These are phyloP conservation scores for Sicyos baderoa DNA, from an alignment of 306 rosid species.

Conservation along the genomic window DNA sequence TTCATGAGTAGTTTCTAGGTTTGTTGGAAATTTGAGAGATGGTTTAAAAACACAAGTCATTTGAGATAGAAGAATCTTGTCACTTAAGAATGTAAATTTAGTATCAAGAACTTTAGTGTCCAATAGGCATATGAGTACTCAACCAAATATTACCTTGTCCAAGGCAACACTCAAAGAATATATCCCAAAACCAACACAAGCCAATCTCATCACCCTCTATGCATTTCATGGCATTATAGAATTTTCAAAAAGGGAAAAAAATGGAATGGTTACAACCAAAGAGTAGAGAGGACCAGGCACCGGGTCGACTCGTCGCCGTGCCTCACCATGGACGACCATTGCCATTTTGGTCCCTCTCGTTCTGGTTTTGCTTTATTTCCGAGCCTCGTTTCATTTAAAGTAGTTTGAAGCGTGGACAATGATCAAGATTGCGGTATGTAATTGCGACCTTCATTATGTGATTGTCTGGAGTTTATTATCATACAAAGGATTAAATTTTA, in stretches of 20 bases:
- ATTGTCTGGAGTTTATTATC: too few species aligned
- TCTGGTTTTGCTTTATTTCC: conserved; percentile 35
- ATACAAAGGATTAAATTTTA: too few species aligned
- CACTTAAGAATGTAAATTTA: neutral
- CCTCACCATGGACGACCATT: conserved; percentile 50
- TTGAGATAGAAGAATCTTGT: neutral
- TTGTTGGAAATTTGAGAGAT: neutral
- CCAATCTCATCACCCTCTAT: conserved; percentile 21
- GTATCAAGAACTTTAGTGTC: conserved; percentile 29
- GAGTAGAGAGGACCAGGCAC: conserved; percentile 35
- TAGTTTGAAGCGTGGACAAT: conserved; percentile 33
- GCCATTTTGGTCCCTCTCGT: conserved; percentile 32
- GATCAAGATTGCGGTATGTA: conserved; percentile 14
- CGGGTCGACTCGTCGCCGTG: conserved; percentile 16
- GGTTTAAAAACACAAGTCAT: neutral
- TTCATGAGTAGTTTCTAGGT: neutral
- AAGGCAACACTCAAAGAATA: conserved; percentile 70
- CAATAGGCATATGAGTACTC: conserved; percentile 23
- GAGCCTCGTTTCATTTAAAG: conserved; percentile 38
- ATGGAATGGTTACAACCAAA: conserved; percentile 57
- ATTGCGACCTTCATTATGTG: too few species aligned
- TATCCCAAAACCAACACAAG: conserved; percentile 44
- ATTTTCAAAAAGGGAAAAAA: conserved; percentile 5
- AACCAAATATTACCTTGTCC: conserved; percentile 7
- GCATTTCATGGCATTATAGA: neutral